Base-by-base conservation (phyloP, 306 rosid genomes). In the Echinosophora koreensis region DNA sequence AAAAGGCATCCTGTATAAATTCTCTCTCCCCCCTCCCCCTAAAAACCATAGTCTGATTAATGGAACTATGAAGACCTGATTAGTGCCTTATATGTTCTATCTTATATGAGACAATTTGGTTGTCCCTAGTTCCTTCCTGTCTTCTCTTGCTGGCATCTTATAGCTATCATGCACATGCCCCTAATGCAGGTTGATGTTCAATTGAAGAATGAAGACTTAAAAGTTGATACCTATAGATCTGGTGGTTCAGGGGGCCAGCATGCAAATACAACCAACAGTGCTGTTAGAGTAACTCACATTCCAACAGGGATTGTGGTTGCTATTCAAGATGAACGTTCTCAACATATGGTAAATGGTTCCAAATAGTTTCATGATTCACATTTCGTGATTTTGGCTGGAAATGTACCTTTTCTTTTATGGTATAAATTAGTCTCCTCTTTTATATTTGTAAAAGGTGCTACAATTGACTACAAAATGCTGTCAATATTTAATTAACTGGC, bases 211-310 rank as follows among this genome's bases (percentile, higher is more conserved):
- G 97, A 91, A 83, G 97, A 94, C 69, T 74, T 94, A 80, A 89
- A 81, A 85, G 80, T 94, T 27, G 98, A 94, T 77, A 87, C 94
- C 30, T 94, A 82, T 77, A 89, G 96, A 81, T 92, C 95, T 30
- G 96, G 98, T 70, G 98, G 98, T 71, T 83, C 97, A 17, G 98
- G 98, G 39, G 97, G 97, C 60, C 98, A 94, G 86, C 97, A 92
- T 85, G 98, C 94, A 72, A 94, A 94, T 89, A 94, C 97, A 47
- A 94, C 97, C 44, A 90, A 89, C 77, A 94, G 96, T 89, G 98
- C 98, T 49, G 98, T 94, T 75, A 89, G 98, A 89, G 73, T 92
- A 69, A 90, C 84, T 61, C 98, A 92, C 84, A 59, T 92, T 76
- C 96, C 96, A 63, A 85, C 97, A 7, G 97, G 98, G 70, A 77